Evolutionary conservation across 2,329 filamentous ascomycete genomes (phyloP).

Genomic region (Phialocephala sp.): DNA sequence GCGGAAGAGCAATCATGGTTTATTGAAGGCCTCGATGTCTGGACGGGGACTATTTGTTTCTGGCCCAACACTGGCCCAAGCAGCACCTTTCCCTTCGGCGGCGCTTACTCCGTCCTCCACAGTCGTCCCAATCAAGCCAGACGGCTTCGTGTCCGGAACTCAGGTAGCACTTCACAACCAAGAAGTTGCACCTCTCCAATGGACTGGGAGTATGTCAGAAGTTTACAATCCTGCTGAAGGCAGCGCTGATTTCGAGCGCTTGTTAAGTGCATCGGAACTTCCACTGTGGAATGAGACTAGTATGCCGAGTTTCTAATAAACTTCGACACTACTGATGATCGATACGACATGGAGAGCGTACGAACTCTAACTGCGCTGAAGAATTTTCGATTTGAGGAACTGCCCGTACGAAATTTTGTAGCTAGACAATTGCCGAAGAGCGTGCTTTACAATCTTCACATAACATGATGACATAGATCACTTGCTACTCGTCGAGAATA

Average conservation of each 20-base stretch:
- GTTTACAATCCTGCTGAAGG: conserved; percentile 26
- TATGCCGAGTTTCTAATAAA: no score
- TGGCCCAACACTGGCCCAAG: background rate
- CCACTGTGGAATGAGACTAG: no score
- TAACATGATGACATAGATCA: no score
- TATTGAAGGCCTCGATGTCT: conserved; percentile 15
- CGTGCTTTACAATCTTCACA: no score
- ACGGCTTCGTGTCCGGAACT: background rate
- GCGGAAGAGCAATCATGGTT: conserved; percentile 9
- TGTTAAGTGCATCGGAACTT: conserved; percentile 4
- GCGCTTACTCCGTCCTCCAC: conserved; percentile 21
- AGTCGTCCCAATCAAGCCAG: background rate
- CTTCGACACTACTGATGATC: no score
- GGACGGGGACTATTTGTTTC: background rate
- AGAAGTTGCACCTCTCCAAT: conserved; percentile 16
- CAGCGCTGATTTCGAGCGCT: conserved; percentile 20
- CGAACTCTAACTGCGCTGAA: no score
- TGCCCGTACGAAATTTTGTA: no score
- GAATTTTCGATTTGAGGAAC: no score
- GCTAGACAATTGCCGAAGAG: no score
- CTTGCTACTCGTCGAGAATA: no score
- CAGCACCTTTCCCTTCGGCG: background rate
- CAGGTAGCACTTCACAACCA: background rate
- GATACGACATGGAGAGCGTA: no score
- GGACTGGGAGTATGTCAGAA: conserved; percentile 32